Conservation (phyloP, 495 filamentous ascomycete species). For the Hyaloscypha hepaticicola region DNA sequence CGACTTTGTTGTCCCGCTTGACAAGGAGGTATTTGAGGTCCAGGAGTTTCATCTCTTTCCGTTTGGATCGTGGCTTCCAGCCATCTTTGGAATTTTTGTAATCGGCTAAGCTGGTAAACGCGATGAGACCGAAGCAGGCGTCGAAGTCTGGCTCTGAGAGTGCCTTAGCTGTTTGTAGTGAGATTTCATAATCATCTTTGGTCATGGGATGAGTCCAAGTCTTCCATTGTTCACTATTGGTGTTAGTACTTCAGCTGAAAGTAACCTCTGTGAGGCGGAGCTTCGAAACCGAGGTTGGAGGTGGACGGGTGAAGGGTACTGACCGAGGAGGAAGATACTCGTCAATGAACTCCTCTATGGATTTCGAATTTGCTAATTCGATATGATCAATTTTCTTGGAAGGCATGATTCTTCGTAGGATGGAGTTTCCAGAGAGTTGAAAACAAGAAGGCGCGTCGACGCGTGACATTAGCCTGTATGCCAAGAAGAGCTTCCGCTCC, state of each 20-base stretch:
- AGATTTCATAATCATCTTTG: slow-evolving; percentile 39
- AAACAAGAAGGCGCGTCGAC: slow-evolving; percentile 3
- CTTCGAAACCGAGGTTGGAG: not conserved
- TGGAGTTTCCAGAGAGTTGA: slow-evolving; percentile 26
- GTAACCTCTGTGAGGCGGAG: slow-evolving; percentile 2
- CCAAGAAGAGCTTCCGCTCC: slow-evolving; percentile 3
- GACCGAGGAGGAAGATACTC: slow-evolving; percentile 45
- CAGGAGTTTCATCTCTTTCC: slow-evolving; percentile 69
- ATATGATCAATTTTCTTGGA: slow-evolving; percentile 33
- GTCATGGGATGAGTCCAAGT: slow-evolving; percentile 43
- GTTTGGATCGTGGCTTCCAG: slow-evolving; percentile 71
- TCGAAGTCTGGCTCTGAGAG: slow-evolving; percentile 55
- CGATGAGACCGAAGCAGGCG: slow-evolving; percentile 69
- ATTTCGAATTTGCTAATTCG: slow-evolving; percentile 43
- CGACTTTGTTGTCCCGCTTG: slow-evolving; percentile 38
- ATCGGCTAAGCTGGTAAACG: slow-evolving; percentile 61
- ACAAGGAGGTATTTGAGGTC: slow-evolving; percentile 69
- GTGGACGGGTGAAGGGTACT: slow-evolving; percentile 5
- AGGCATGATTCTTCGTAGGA: slow-evolving; percentile 28
- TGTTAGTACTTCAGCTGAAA: not conserved
- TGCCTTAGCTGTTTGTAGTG: slow-evolving; percentile 45
- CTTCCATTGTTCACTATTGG: slow-evolving; percentile 38
- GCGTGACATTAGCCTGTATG: not conserved
- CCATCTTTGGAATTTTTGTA: slow-evolving; percentile 64
- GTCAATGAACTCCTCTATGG: slow-evolving; percentile 43